Base-by-base conservation (phyloP, 192 early-diverging fungal genomes). In the Linderina pennispora region DNA sequence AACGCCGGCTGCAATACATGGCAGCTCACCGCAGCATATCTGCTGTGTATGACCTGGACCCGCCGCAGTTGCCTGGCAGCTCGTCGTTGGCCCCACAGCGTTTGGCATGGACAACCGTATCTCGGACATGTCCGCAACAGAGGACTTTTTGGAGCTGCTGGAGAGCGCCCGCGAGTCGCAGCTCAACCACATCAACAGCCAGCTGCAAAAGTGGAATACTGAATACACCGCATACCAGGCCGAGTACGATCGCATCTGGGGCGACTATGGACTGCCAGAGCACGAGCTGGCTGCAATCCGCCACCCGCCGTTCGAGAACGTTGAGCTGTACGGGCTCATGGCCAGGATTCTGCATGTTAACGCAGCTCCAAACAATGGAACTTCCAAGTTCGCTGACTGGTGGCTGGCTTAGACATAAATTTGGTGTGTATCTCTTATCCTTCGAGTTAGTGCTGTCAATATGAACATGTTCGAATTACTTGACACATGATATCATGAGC, bases 301-400 rank as follows among this genome's bases (percentile, higher is more conserved):
- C 2, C 58, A 65, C 32, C 77, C 75, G 36, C 53, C 73, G 1
- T 87, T 91, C 45, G 43, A 53, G 25, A 92, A 92, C 55, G 72
- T 80, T 4, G 86, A 91, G 53, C 43, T 92, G 23, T 92, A 90
- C 50, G 66, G 61, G 4, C 55, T 92, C 23, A 49, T 92, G 35
- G 36, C 76, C 4, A 44, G 58, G 8, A 54, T 90, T 17, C 53
- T 90, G 22, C 49, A 56, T 11, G 25, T 93, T 18, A 20, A 25
- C 6, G 67, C 84, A 8, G 80, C 83, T 1, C 79, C 81, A 0
- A 89, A 89, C 59, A 91, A 92, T 58, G 84, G 85, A 6, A 85
- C 88, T 8, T 14, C 41, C 7, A 40, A 41, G 23, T 63, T 71
- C 28, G 34, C 28, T 28, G 46, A 42, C 33, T 71, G 67, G 61